A percentile compares a stretch with the other conserved stretches of the same genome.
Conservation (phyloP, 1,284 basidiomycete species). For the Neonothopanus nambi region DNA sequence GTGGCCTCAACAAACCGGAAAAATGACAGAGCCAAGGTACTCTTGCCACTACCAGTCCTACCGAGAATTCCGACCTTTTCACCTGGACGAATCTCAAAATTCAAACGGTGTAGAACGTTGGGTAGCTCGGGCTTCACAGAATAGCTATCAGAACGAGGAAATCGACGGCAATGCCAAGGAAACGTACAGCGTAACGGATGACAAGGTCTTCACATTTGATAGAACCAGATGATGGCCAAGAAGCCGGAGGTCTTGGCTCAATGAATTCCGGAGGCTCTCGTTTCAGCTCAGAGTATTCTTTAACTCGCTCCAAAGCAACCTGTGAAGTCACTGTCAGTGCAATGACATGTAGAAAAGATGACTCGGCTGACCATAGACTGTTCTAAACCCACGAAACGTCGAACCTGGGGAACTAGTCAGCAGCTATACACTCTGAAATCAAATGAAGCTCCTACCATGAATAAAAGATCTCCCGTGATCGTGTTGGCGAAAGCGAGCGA, state of each 20-base stretch:
- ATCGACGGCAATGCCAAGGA: slow-evolving; percentile 7
- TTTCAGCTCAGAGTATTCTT: slow-evolving; percentile 83
- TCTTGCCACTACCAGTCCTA: slow-evolving; percentile 88
- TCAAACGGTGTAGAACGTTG: slow-evolving; percentile 81
- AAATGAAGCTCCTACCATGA: slow-evolving; percentile 38
- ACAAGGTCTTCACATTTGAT: slow-evolving; percentile 82
- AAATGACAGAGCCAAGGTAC: slow-evolving; percentile 88
- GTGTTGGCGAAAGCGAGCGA: slow-evolving; percentile 81
- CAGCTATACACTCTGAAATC: neutral
- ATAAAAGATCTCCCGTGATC: slow-evolving; percentile 68
- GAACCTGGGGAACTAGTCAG: slow-evolving; percentile 35
- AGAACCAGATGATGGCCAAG: slow-evolving; percentile 80
- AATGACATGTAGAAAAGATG: slow-evolving; percentile 5
- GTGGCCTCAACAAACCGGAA: slow-evolving; percentile 95
- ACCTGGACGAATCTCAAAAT: slow-evolving; percentile 74
- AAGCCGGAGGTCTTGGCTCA: slow-evolving; percentile 80
- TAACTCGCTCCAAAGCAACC: slow-evolving; percentile 90
- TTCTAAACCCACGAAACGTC: slow-evolving; percentile 82
- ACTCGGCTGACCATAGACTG: slow-evolving; percentile 76
- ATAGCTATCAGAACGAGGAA: slow-evolving; percentile 10
- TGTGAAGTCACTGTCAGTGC: slow-evolving; percentile 26
- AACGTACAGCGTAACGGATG: slow-evolving; percentile 85
- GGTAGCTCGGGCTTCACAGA: slow-evolving; percentile 72
- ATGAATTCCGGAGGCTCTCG: slow-evolving; percentile 80
- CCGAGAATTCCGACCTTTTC: slow-evolving; percentile 73